Evolutionary conservation across 768 basidiomycete genomes (phyloP), one percentile per base, ranked within the genome.

Genomic region (Infundibulicybe gibba): DNA sequence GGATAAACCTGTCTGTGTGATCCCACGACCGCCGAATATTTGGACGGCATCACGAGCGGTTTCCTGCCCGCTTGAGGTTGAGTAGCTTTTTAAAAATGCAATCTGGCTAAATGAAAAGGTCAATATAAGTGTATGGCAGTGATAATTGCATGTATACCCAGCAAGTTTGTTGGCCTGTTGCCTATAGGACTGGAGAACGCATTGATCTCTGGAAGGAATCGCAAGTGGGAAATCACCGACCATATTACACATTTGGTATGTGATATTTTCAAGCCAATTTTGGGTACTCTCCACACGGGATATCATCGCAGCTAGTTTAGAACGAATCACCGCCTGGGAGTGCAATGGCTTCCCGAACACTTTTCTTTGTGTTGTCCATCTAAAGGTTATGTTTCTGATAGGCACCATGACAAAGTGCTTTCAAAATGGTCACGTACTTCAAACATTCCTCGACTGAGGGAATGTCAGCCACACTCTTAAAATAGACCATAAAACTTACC

Each of bases 181-280:
- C 58, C 81, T 81, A 62, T 90, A 90, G 3, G 78, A 80, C 57
- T 60, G 35, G 12, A 37, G 11, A 17, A 25, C 25, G 16, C 10
- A 8, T 15, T 8, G 13, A 19, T n/a, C 11, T 15, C 25, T 32
- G 42, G 6, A 3, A 5, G 40, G 2, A 10, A 32, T 10, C 37
- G 33, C 14, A 17, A 21, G 37, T 12, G 9, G 5, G 25, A 25
- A 37, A 32, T 19, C 11, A 37, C 53, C 3, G 17, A 58, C 59
- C 90, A 92, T 91, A 52, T 89, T 84, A 64, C 77, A 81, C 89
- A 92, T 91, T 64, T 93, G 90, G 63, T 85, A 85, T 0, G 90
- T 92, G 50, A 94, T 74, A 54, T 83, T 86, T 68, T 94, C 91
- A n/a, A 93, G 66, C 89, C 87, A 91, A 33, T 71, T 73, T 61